phyloP scores from a whole-genome alignment of 106 monocot genomes.

The Chionographis japonica region DNA sequence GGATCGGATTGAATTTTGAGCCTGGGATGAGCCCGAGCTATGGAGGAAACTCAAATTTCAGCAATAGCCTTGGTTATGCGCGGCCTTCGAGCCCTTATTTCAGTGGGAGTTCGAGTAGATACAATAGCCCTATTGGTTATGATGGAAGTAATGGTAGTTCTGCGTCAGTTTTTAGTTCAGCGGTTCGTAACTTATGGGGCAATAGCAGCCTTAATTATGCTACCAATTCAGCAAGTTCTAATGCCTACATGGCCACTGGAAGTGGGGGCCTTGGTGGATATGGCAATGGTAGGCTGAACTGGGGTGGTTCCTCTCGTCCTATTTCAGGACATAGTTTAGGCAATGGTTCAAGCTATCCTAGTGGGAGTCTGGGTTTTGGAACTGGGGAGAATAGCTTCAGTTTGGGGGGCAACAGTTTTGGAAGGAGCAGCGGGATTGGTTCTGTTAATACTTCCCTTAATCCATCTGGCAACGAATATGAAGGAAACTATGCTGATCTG shows the following conservation, averaged over 20 bases:
- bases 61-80: slow-evolving; percentile 34
- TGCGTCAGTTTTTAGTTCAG: slow-evolving; percentile 48
- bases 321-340: slow-evolving; percentile 27
- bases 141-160: slow-evolving; percentile 27
- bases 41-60: slow-evolving; percentile 37
- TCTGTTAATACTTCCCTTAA: slow-evolving; percentile 24
- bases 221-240: slow-evolving; percentile 34
- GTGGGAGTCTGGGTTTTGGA: slow-evolving; percentile 38
- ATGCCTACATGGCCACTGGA: slow-evolving; percentile 46
- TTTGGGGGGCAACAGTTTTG: slow-evolving; percentile 31
- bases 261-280: slow-evolving; percentile 53
- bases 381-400: slow-evolving; percentile 31
- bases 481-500: slow-evolving; percentile 40
- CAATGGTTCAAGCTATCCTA: slow-evolving; percentile 28
- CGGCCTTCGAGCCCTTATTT: slow-evolving; percentile 43
- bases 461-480: slow-evolving; percentile 34
- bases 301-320: slow-evolving; percentile 53
- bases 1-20: slow-evolving; percentile 56
- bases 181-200: slow-evolving; percentile 50
- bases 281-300: slow-evolving; percentile 47
- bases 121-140: slow-evolving; percentile 36
- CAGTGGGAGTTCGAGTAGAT: slow-evolving; percentile 51
- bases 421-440: slow-evolving; percentile 31
- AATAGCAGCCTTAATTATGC: slow-evolving; percentile 33
- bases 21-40: slow-evolving; percentile 34